Conservation (phyloP, 2,329 filamentous ascomycete genomes). For the Rutstroemia sydowiana region DNA sequence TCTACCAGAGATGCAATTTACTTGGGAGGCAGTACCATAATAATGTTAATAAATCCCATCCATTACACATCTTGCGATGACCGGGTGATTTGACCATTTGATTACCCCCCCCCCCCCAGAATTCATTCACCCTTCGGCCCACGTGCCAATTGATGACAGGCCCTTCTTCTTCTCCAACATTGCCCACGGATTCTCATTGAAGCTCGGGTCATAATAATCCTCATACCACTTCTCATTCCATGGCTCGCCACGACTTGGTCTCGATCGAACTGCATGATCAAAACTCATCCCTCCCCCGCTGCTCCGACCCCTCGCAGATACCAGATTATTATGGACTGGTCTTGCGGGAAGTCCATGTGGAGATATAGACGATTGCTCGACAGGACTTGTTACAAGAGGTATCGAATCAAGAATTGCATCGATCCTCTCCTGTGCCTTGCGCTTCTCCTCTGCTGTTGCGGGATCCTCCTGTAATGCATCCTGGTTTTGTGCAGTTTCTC, state of each 20-base stretch:
- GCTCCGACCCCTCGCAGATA: constrained; percentile 15
- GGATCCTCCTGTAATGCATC: constrained; percentile 8
- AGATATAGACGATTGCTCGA: neutral
- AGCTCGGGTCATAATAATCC: constrained; percentile 61
- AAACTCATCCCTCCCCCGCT: neutral
- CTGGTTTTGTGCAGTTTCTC: neutral
- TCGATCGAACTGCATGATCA: constrained; percentile 12
- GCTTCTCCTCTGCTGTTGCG: constrained; percentile 11
- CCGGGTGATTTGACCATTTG: neutral
- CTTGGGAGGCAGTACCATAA: neutral
- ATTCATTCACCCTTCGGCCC: constrained; percentile 31
- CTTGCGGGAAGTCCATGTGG: constrained; percentile 11
- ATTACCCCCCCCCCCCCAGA: too few relatives aligned
- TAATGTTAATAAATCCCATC: neutral
- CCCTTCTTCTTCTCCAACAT: constrained; percentile 42
- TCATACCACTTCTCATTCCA: constrained; percentile 50
- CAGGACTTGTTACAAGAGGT: neutral
- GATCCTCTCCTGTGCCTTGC: constrained; percentile 23
- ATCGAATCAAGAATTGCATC: constrained; percentile 21
- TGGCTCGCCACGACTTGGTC: constrained; percentile 15
- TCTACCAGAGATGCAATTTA: neutral
- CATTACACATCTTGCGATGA: neutral
- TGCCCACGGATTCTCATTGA: constrained; percentile 68
- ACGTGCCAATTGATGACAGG: constrained; percentile 38
- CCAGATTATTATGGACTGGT: constrained; percentile 8